phyloP scores from a whole-genome alignment of 345 rosid species.

The Combretum micranthum region DNA sequence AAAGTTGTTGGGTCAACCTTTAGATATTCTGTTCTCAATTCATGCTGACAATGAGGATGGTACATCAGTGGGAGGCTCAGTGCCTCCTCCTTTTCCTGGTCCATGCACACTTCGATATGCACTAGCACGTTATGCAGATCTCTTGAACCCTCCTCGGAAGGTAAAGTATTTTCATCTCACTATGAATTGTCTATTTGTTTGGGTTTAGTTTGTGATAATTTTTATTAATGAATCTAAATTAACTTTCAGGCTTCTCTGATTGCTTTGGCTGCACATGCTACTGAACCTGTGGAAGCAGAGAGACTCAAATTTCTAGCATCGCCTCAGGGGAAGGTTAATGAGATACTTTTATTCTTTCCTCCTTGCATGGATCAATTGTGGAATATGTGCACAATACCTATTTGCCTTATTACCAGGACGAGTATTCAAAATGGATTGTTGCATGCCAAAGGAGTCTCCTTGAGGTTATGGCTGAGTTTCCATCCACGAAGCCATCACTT shows the following conservation, averaged over 20 bases:
- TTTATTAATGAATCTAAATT: neutral
- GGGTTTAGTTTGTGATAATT: neutral
- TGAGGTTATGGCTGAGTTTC: slow-evolving; percentile 89
- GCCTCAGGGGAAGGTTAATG: slow-evolving; percentile 82
- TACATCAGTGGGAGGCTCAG: slow-evolving; percentile 69
- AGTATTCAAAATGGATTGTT: slow-evolving; percentile 82
- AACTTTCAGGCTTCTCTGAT: slow-evolving; percentile 64
- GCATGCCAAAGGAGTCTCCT: slow-evolving; percentile 88
- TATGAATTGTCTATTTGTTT: neutral
- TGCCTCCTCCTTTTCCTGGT: slow-evolving; percentile 78
- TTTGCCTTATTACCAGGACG: slow-evolving; percentile 42
- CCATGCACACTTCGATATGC: slow-evolving; percentile 81
- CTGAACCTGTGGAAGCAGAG: slow-evolving; percentile 87
- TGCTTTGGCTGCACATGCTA: slow-evolving; percentile 93
- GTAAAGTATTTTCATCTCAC: slow-evolving; percentile 28
- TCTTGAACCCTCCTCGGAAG: slow-evolving; percentile 87
- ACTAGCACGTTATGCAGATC: slow-evolving; percentile 74
- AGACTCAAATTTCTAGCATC: slow-evolving; percentile 75
- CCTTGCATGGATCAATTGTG: neutral
- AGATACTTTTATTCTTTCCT: neutral
- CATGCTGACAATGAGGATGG: slow-evolving; percentile 91
- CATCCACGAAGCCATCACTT: slow-evolving; percentile 82
- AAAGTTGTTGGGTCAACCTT: slow-evolving; percentile 59
- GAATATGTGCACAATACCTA: neutral
- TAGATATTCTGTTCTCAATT: slow-evolving; percentile 74